A percentile compares a stretch with the other conserved stretches of the same genome.
These are phyloP conservation scores for Elongisporangium senticosum DNA, from an alignment of 352 stramenopile species.

Conservation along the genomic window DNA sequence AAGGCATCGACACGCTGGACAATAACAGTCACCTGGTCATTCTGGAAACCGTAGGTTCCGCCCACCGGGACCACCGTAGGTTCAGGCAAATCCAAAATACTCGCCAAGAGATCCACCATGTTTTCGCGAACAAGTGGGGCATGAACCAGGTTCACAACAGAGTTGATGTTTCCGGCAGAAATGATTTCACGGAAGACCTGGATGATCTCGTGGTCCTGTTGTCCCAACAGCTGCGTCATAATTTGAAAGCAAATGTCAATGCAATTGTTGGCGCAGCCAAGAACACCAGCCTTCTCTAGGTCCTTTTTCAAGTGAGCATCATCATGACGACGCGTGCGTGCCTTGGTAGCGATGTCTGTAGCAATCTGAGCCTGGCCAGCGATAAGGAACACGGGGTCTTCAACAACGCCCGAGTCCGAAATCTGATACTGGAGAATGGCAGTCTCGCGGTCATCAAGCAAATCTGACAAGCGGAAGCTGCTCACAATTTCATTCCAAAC, in stretches of 20 bases:
- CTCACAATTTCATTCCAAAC: constrained; percentile 89
- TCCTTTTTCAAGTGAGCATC: constrained; percentile 63
- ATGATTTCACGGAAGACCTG: constrained; percentile 72
- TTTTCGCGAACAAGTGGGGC: constrained; percentile 77
- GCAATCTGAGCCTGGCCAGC: constrained; percentile 70
- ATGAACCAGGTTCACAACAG: constrained; percentile 68
- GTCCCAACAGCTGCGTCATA: constrained; percentile 68
- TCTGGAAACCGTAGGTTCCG: constrained; percentile 46
- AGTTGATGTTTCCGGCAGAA: constrained; percentile 33
- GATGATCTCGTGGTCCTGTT: constrained; percentile 52
- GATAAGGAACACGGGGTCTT: constrained; percentile 87
- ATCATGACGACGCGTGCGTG: constrained; percentile 51
- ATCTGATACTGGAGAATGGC: constrained; percentile 89
- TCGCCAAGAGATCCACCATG: constrained; percentile 76
- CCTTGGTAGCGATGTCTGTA: constrained; percentile 53
- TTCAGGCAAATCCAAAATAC: constrained; percentile 78
- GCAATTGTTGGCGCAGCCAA: constrained; percentile 71
- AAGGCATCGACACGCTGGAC: constrained; percentile 72
- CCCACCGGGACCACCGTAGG: constrained; percentile 55
- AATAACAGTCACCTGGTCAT: constrained; percentile 73
- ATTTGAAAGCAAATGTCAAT: constrained; percentile 81
- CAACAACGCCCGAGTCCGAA: constrained; percentile 66
- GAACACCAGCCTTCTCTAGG: constrained; percentile 65
- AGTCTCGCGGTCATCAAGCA: constrained; percentile 83
- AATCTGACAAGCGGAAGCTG: constrained; percentile 82